These are phyloP conservation scores for Epichloe hybrida DNA, from an alignment of 2,329 filamentous ascomycete genomes.

Conservation along the genomic window DNA sequence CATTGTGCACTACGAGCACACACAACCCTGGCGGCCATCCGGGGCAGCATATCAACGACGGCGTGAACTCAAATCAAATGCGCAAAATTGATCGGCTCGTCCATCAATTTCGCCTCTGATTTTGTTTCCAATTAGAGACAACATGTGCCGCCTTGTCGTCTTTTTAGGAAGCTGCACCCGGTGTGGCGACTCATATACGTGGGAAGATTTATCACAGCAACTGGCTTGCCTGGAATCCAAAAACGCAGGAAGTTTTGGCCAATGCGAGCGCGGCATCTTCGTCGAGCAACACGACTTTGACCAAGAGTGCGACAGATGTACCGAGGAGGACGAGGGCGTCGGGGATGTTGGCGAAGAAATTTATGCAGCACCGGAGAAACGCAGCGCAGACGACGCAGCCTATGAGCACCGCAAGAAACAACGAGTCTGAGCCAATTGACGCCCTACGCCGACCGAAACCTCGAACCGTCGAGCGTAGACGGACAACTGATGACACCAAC, in stretches of 20 bases:
- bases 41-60: no score
- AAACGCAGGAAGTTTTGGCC: conserved; percentile 31
- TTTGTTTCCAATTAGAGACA: not conserved
- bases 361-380: conserved; percentile 6
- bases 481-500: no score
- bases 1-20: no score
- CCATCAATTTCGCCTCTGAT: not conserved
- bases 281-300: conserved; percentile 32
- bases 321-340: conserved; percentile 28
- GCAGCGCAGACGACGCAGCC: conserved; percentile 10
- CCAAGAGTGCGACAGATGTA: conserved; percentile 32
- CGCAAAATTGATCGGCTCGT: not conserved
- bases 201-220: conserved; percentile 31
- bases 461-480: no score
- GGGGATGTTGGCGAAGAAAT: conserved; percentile 24
- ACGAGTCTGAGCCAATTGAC: conserved; percentile 13
- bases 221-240: conserved; percentile 36
- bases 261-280: conserved; percentile 26
- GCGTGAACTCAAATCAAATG: not conserved
- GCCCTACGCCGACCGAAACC: no score
- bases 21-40: no score
- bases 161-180: conserved; percentile 31
- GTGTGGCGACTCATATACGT: conserved; percentile 26
- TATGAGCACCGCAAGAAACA: conserved; percentile 16
- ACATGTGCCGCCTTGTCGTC: conserved; percentile 34